Percentiles rank a stretch among this genome's conserved stretches.
Evolutionary conservation across 352 stramenopile species (phyloP).

Genomic region (Globisporangium paddicum): DNA sequence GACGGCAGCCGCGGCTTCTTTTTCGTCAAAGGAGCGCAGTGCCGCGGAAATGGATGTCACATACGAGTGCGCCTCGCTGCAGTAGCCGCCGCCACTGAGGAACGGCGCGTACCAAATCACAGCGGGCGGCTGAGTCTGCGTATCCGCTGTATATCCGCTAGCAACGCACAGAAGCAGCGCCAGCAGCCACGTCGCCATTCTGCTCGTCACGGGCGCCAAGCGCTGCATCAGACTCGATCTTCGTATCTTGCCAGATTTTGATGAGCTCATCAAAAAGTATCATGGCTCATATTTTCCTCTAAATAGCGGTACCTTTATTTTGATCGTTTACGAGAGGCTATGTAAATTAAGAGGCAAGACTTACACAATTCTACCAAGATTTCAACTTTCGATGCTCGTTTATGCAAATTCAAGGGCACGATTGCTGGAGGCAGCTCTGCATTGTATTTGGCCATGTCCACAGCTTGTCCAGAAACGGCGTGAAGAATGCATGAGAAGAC

Average conservation of each 20-base stretch:
- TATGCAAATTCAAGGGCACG: too few species aligned
- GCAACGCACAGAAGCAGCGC: not conserved
- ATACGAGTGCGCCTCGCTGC: slow-evolving; percentile 89
- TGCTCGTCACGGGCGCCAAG: not conserved
- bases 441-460: too few species aligned
- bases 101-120: slow-evolving; percentile 91
- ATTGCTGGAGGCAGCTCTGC: too few species aligned
- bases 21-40: slow-evolving; percentile 5
- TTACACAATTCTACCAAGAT: too few species aligned
- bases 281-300: too few species aligned
- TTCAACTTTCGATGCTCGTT: too few species aligned
- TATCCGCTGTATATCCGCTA: not conserved
- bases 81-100: slow-evolving; percentile 90
- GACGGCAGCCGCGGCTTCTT: not conserved
- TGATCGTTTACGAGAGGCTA: too few species aligned
- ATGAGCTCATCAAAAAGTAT: not conserved
- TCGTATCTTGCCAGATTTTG: not conserved
- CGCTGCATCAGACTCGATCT: not conserved
- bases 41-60: slow-evolving; percentile 57
- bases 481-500: not conserved
- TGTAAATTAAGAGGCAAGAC: too few species aligned
- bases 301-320: too few species aligned
- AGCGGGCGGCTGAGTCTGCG: slow-evolving; percentile 16
- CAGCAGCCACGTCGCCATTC: not conserved
- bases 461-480: not conserved